A percentile compares a stretch with the other conserved stretches of the same genome.
Evolutionary conservation across 495 filamentous ascomycete genomes (phyloP).

Genomic region (Hypoxylon cercidicola): DNA sequence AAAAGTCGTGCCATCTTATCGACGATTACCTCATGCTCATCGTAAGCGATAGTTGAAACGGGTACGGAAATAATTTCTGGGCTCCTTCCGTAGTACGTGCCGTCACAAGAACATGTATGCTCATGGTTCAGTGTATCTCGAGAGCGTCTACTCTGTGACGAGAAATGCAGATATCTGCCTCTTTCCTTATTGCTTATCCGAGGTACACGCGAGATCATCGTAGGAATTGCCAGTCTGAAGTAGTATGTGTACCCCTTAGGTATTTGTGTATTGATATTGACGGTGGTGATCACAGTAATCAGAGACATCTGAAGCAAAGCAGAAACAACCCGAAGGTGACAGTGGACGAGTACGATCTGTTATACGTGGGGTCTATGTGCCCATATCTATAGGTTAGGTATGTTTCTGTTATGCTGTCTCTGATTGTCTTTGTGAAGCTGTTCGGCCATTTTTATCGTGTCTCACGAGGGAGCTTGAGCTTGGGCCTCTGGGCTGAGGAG

Average conservation of each 20-base stretch:
- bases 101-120: too few relatives aligned
- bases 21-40: neutral
- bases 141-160: neutral
- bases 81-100: too few relatives aligned
- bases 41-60: conserved; percentile 8
- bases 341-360: conserved; percentile 5
- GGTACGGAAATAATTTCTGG: conserved; percentile 6
- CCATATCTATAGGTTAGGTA: conserved; percentile 2
- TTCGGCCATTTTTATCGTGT: conserved; percentile 14
- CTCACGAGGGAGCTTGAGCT: conserved; percentile 12
- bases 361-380: conserved; percentile 1
- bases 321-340: conserved; percentile 8
- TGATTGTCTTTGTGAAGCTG: conserved; percentile 1
- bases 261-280: too few relatives aligned
- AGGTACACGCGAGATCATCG: conserved; percentile 26
- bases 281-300: conserved; percentile 1
- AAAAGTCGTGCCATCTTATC: neutral
- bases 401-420: conserved; percentile 16
- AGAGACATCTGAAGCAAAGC: conserved; percentile 7
- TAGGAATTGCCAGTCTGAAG: conserved; percentile 24
- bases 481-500: neutral
- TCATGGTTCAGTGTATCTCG: neutral
- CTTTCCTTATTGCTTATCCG: conserved; percentile 16
- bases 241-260: too few relatives aligned
- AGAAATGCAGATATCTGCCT: conserved; percentile 10